Conservation (phyloP, 352 stramenopile species). For the Pythium diclinum region DNA sequence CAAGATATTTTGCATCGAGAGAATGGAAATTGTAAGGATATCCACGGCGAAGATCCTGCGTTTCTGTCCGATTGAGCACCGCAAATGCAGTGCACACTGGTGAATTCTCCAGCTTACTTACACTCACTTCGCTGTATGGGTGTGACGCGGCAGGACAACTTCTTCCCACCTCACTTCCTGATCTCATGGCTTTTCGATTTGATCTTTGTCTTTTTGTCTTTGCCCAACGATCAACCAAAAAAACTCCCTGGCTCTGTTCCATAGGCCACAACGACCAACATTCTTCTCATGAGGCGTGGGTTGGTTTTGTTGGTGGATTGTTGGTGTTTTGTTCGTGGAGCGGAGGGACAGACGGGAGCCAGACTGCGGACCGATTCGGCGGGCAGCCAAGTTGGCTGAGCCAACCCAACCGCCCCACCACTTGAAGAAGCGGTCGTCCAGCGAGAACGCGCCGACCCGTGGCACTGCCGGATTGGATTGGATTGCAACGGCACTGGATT, state of each 20-base stretch:
- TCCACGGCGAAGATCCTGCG: too few species aligned
- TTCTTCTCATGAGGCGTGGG: constrained; percentile 22
- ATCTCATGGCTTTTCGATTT: not conserved
- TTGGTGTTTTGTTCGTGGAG: constrained; percentile 13
- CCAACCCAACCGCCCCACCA: constrained; percentile 4
- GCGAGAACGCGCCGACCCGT: constrained; percentile 17
- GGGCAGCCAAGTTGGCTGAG: not conserved
- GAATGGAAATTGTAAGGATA: too few species aligned
- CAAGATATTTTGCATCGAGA: too few species aligned
- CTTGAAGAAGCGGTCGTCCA: constrained; percentile 29
- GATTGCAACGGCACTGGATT: constrained; percentile 16
- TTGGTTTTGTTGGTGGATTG: not conserved
- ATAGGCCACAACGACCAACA: constrained; percentile 10
- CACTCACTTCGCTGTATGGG: not conserved
- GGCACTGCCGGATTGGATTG: constrained; percentile 5
- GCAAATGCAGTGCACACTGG: too few species aligned
- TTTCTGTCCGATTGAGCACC: too few species aligned
- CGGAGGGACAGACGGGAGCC: not conserved
- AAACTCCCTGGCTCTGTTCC: constrained; percentile 5
- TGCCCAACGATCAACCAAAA: not conserved
- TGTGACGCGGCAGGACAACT: constrained; percentile 1
- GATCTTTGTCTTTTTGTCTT: not conserved
- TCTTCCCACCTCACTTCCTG: constrained; percentile 2
- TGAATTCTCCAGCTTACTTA: too few species aligned
- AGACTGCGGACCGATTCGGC: not conserved